A percentile compares a stretch with the other conserved stretches of the same genome.
Evolutionary conservation across 225 moss, liverwort and hornwort genomes (phyloP).

Genomic region (Straminergon stramineum): DNA sequence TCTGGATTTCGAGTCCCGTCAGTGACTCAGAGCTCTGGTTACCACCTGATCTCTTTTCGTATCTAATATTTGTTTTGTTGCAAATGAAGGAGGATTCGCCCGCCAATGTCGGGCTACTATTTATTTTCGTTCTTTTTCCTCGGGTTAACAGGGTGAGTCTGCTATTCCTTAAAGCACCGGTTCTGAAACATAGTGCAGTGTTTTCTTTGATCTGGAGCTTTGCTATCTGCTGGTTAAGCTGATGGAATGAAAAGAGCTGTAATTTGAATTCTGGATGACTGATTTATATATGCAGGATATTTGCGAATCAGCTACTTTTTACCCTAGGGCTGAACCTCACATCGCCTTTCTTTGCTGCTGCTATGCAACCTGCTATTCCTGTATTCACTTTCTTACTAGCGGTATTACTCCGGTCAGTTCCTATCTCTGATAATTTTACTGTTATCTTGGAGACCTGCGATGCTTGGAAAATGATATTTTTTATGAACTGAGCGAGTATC

Average conservation of each 20-base stretch:
- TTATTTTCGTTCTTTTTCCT: constrained; percentile 63
- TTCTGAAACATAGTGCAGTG: background rate
- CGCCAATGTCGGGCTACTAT: constrained; percentile 42
- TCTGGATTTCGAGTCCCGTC: background rate
- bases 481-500: background rate
- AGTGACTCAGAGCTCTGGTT: background rate
- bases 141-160: constrained; percentile 71
- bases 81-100: constrained; percentile 61
- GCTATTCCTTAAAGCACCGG: background rate
- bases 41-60: background rate
- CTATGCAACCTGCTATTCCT: constrained; percentile 75
- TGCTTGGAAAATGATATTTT: background rate
- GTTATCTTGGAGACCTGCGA: background rate
- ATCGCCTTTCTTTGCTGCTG: constrained; percentile 73
- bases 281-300: constrained; percentile 49
- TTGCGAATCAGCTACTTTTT: constrained; percentile 86
- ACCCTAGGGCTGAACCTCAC: constrained; percentile 73
- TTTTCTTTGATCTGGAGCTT: background rate
- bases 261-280: background rate
- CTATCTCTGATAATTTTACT: background rate
- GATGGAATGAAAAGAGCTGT: background rate
- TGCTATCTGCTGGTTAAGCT: background rate
- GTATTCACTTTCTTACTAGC: constrained; percentile 84
- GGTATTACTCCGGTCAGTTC: constrained; percentile 61
- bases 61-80: background rate